Evolutionary conservation across 345 rosid genomes (phyloP), one percentile per base, ranked within the genome.

Genomic region (Pistacia atlantica): DNA sequence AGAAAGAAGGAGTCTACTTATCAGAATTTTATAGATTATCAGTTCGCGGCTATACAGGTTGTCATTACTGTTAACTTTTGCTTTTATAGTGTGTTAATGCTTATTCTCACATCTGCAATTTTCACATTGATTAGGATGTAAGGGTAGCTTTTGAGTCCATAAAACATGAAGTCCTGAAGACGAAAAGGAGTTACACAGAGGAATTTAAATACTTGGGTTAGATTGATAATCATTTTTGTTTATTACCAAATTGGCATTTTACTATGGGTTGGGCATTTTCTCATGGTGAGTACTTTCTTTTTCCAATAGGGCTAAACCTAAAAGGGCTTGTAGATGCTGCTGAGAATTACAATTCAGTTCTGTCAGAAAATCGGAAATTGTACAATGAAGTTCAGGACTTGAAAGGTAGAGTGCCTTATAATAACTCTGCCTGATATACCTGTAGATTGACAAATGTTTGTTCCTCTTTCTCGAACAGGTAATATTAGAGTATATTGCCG

Each of bases 401-500:
- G 87, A 96, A 96, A 90, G 99, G 99, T 96, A 86, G 45, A 77
- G 66, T n/a, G 69, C 61, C 75, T 63, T 20, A 49, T 65, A 25
- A n/a, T 72, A 35, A 69, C 57, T 69, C 45, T 75, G 72, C 28
- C 68, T 61, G 49, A 71, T 72, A 5, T 72, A 59, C 73, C 76
- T 38, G 73, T 56, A 8, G 42, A 37, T 57, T 77, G 57, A 73
- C 54, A 84, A 80, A 73, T 67, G 51, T 66, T 35, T 71, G 59
- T 74, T 71, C 67, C 56, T 77, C 67, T 60, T 20, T 74, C 67
- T 59, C 59, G 56, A 60, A 60, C 79, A 96, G 99, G 99, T 82
- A 92, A 96, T 81, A 96, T 96, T 72, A 90, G 99, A 85, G 98
- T 96, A 12, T 94, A 96, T 84, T 96, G 98, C 77, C 91, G 99